Percentiles rank a stretch among this genome's conserved stretches.
Evolutionary conservation across 2,329 filamentous ascomycete genomes (phyloP).

Genomic region (Talaromyces sp.): DNA sequence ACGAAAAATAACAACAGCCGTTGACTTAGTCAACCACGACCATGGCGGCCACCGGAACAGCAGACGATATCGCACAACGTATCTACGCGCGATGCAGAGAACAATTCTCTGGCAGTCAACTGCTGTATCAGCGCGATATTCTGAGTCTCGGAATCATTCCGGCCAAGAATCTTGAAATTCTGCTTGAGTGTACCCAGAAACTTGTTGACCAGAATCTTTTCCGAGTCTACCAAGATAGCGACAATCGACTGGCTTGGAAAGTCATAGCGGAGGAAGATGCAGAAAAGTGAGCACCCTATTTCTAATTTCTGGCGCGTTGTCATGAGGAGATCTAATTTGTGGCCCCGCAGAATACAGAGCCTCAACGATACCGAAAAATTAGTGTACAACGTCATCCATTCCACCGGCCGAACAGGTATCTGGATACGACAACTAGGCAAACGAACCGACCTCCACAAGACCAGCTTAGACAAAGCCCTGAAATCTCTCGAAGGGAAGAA

Average conservation of each 20-base stretch:
- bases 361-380: slow-evolving; percentile 69
- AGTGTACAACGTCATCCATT: slow-evolving; percentile 86
- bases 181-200: slow-evolving; percentile 44
- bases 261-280: slow-evolving; percentile 48
- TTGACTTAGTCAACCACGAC: slow-evolving; percentile 17
- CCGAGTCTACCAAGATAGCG: slow-evolving; percentile 42
- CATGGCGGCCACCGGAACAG: slow-evolving; percentile 35
- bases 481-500: slow-evolving; percentile 79
- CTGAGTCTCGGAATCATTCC: slow-evolving; percentile 43
- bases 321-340: background rate
- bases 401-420: slow-evolving; percentile 77
- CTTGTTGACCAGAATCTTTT: slow-evolving; percentile 47
- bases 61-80: slow-evolving; percentile 41
- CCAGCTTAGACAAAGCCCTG: slow-evolving; percentile 73
- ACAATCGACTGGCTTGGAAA: slow-evolving; percentile 47
- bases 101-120: slow-evolving; percentile 39
- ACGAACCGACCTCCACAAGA: slow-evolving; percentile 78
- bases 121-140: slow-evolving; percentile 48
- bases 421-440: slow-evolving; percentile 85
- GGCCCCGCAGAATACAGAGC: slow-evolving; percentile 35
- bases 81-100: slow-evolving; percentile 45
- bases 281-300: slow-evolving; percentile 39
- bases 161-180: slow-evolving; percentile 39
- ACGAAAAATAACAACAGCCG: background rate
- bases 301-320: no score